Percentiles rank a stretch among this genome's conserved stretches.
Conservation (phyloP, 75 land plant genomes). For the Picea sitchensis region DNA sequence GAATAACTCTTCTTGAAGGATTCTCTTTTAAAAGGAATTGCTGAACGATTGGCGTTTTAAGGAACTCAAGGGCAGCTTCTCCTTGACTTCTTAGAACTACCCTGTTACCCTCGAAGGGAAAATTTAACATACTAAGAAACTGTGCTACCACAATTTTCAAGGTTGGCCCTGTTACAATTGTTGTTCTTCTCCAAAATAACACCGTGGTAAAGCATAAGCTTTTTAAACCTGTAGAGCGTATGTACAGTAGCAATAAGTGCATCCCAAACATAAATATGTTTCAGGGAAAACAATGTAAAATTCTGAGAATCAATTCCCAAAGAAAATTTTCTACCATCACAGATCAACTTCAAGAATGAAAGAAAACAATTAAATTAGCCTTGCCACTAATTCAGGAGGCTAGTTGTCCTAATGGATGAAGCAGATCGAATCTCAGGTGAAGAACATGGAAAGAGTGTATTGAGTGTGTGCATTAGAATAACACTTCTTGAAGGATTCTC, state of each 20-base stretch:
- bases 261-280: slow-evolving; percentile 75
- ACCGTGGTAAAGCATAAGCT: no score
- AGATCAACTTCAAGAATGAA: no score
- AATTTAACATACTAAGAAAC: slow-evolving; percentile 53
- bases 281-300: no score
- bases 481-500: slow-evolving; percentile 18
- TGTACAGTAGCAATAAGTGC: slow-evolving; percentile 70
- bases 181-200: slow-evolving; percentile 28
- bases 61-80: slow-evolving; percentile 70
- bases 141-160: slow-evolving; percentile 68
- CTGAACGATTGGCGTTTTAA: slow-evolving; percentile 78
- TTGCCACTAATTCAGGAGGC: slow-evolving; percentile 1
- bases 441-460: slow-evolving; percentile 73
- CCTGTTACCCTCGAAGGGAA: slow-evolving; percentile 56
- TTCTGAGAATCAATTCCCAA: no score
- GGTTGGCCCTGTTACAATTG: slow-evolving; percentile 72
- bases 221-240: slow-evolving; percentile 13
- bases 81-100: slow-evolving; percentile 42
- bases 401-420: slow-evolving; percentile 40
- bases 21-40: slow-evolving; percentile 48
- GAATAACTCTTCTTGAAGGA: slow-evolving; percentile 32
- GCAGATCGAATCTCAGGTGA: slow-evolving; percentile 68
- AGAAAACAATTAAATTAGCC: neutral
- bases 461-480: slow-evolving; percentile 76
- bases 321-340: no score